Conservation (phyloP, 2,329 filamentous ascomycete genomes). For the Trichoderma sp. region DNA sequence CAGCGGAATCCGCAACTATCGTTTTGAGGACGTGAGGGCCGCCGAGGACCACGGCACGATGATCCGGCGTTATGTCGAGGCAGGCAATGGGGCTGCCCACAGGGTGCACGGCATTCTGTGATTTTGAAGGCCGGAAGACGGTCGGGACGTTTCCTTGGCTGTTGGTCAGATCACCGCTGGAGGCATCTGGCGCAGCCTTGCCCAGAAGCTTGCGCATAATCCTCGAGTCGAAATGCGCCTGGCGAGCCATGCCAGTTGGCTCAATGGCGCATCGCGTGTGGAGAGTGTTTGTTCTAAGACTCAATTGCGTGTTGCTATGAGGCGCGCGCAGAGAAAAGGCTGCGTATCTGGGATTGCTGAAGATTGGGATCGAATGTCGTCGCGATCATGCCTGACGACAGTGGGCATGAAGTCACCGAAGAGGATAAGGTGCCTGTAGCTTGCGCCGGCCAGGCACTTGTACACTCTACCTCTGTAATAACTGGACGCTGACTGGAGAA, state of each 20-base stretch:
- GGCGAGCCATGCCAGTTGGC: slow-evolving; percentile 36
- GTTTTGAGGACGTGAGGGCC: slow-evolving; percentile 63
- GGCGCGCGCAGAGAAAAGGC: neutral
- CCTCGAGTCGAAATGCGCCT: slow-evolving; percentile 43
- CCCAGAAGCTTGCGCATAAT: slow-evolving; percentile 64
- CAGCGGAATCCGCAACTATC: slow-evolving; percentile 53
- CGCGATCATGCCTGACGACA: slow-evolving; percentile 1
- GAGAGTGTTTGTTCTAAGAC: neutral
- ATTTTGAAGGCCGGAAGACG: slow-evolving; percentile 53
- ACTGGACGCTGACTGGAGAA: neutral
- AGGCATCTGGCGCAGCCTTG: slow-evolving; percentile 51
- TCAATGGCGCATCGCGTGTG: slow-evolving; percentile 18
- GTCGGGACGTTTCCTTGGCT: slow-evolving; percentile 39
- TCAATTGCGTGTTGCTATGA: neutral
- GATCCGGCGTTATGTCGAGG: slow-evolving; percentile 60
- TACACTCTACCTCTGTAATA: neutral
- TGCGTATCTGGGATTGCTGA: neutral
- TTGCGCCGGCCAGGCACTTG: neutral
- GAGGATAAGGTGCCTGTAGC: neutral
- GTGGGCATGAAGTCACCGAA: slow-evolving; percentile 5
- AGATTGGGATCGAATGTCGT: neutral
- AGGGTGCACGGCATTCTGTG: slow-evolving; percentile 56
- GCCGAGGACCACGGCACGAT: slow-evolving; percentile 56
- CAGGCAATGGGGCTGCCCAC: slow-evolving; percentile 56
- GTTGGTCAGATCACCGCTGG: slow-evolving; percentile 49